Evolutionary conservation across 1,139 yeast species (phyloP), one percentile per base, ranked within the genome.

Genomic region (Suhomyces bribrorum): DNA sequence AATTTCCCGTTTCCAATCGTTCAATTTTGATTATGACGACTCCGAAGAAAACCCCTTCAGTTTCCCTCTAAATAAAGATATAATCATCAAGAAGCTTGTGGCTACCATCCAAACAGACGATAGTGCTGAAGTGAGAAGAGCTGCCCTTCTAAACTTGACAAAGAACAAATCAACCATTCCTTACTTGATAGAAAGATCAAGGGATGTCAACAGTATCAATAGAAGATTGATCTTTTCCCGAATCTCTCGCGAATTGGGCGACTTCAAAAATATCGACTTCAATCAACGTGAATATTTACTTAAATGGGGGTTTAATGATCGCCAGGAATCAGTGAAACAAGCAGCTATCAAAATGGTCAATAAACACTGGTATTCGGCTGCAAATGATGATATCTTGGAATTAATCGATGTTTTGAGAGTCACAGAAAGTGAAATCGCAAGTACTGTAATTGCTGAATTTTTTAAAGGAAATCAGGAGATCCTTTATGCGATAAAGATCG

Each of bases 91-190:
- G 26, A 69, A 73, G 33, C 62, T 88, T 20, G 50, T 83, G 26
- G 54, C 64, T 14, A 75, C 84, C 0, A 66, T 89, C 52, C 83
- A 81, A 52, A 78, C 83, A 54, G 98, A 92, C 59, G 79, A 88
- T 2, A 83, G 83, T 50, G 82, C 96, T 0, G 98, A 92, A 48
- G 96, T 90, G 1, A 75, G 98, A 49, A 71, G 96, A 38, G 89
- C 95, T 0, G 94, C 92, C 1, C 62, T 89, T 50, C 64, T 85
- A 33, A 86, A 88, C 54, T 57, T 90, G 26, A 77, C 75, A 15
- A 82, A 81, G 50, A 77, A 75, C 33, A 56, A 63, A 9, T 49
- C 56, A 1, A 83, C 90, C 0, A 64, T 80, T 20, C 81, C 85
- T 0, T 74, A 70, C 43, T 64, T 89, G 1, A 64, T 89, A 32